Evolutionary conservation across 805 yeast species (phyloP).

Genomic region (Saturnispora ahearnii): DNA sequence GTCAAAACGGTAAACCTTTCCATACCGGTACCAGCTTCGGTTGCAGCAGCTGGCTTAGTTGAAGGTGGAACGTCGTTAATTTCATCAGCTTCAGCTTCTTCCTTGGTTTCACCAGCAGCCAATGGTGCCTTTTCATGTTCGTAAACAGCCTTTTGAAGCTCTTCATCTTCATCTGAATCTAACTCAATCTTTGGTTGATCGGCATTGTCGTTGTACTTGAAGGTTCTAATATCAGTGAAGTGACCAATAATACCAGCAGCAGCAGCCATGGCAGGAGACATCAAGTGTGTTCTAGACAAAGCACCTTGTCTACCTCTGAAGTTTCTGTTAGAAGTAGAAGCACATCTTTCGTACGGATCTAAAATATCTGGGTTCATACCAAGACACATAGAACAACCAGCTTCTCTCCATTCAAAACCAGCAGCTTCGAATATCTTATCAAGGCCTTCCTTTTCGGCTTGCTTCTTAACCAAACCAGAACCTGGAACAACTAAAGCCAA

Average conservation of each 20-base stretch:
- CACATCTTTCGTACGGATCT: slow-evolving; percentile 93
- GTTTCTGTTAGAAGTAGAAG: slow-evolving; percentile 97
- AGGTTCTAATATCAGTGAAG: slow-evolving; percentile 83
- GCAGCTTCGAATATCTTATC: slow-evolving; percentile 86
- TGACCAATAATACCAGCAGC: slow-evolving; percentile 94
- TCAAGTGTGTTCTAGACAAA: slow-evolving; percentile 85
- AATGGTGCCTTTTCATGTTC: slow-evolving; percentile 58
- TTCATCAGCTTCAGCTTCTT: slow-evolving; percentile 40
- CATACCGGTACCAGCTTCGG: slow-evolving; percentile 41
- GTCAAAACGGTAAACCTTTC: slow-evolving; percentile 67
- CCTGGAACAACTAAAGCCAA: slow-evolving; percentile 94
- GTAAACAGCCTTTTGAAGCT: slow-evolving; percentile 59
- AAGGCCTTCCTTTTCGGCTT: slow-evolving; percentile 92
- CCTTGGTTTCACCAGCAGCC: slow-evolving; percentile 44
- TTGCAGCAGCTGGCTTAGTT: slow-evolving; percentile 31
- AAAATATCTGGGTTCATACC: slow-evolving; percentile 99
- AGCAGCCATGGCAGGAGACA: slow-evolving; percentile 99
- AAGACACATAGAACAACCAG: slow-evolving; percentile 98
- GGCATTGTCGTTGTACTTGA: slow-evolving; percentile 47
- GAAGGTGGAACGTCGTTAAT: slow-evolving; percentile 57
- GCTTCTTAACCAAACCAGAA: slow-evolving; percentile 86
- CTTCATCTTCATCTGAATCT: slow-evolving; percentile 34
- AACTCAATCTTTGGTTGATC: slow-evolving; percentile 51
- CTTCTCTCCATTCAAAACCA: slow-evolving; percentile 98
- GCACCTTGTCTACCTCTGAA: slow-evolving; percentile 99